phyloP scores from a whole-genome alignment of 352 stramenopile genomes.

The Elongisporangium senticosum region DNA sequence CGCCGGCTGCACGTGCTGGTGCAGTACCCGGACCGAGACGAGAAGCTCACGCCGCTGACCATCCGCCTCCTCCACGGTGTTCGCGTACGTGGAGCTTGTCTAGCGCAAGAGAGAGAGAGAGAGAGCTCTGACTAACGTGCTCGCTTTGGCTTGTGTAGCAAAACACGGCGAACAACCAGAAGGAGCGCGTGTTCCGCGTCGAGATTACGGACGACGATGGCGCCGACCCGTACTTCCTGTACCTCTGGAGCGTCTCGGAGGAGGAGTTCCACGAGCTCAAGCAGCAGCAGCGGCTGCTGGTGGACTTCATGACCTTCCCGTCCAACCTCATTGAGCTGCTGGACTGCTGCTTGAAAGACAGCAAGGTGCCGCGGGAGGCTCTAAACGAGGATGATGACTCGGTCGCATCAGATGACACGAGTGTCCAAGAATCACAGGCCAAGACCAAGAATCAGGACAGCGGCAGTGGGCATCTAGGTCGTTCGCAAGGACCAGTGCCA shows the following conservation, averaged over 20 bases:
- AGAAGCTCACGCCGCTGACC: slow-evolving; percentile 69
- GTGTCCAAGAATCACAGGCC: slow-evolving; percentile 4
- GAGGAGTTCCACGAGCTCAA: slow-evolving; percentile 95
- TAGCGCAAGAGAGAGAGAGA: neutral
- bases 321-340: slow-evolving; percentile 91
- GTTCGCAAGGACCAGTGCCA: slow-evolving; percentile 63
- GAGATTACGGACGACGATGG: slow-evolving; percentile 93
- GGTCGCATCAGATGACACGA: neutral
- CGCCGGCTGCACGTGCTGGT: slow-evolving; percentile 78
- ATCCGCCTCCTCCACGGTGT: slow-evolving; percentile 71
- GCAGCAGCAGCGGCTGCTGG: slow-evolving; percentile 88
- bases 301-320: slow-evolving; percentile 92
- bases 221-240: slow-evolving; percentile 89
- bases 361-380: slow-evolving; percentile 23
- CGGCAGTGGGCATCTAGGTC: slow-evolving; percentile 21
- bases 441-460: slow-evolving; percentile 4
- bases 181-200: slow-evolving; percentile 87
- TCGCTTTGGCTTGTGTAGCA: slow-evolving; percentile 27
- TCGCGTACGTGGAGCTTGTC: slow-evolving; percentile 38
- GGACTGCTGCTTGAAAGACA: slow-evolving; percentile 81
- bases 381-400: slow-evolving; percentile 11
- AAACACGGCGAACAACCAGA: slow-evolving; percentile 73
- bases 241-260: slow-evolving; percentile 91
- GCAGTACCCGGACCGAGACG: slow-evolving; percentile 73
- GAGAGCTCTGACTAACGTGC: slow-evolving; percentile 1